Evolutionary conservation across 2,329 filamentous ascomycete species (phyloP).

Genomic region (Arthrinium puccinioides): DNA sequence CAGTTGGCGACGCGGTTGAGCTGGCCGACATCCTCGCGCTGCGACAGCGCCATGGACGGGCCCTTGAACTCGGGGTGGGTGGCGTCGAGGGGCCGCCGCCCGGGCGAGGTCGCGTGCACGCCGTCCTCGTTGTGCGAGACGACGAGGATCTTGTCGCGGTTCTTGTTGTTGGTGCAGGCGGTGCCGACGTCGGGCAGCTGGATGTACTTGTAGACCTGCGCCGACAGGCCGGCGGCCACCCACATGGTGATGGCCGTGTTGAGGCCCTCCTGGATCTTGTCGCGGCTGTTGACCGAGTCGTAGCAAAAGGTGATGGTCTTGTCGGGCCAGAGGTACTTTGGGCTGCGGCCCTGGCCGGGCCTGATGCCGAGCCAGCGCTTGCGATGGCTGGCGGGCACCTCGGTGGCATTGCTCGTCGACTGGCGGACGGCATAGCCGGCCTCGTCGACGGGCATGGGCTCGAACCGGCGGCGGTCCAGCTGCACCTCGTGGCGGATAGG

Average conservation of each 20-base stretch:
- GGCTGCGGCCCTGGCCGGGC: no score
- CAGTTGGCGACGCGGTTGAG: conserved; percentile 10
- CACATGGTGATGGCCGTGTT: no score
- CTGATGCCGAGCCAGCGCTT: conserved; percentile 1
- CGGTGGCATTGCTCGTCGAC: not conserved
- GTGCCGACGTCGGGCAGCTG: not conserved
- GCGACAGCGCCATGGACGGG: not conserved
- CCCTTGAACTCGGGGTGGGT: no score
- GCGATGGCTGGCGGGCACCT: not conserved
- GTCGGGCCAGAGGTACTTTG: not conserved
- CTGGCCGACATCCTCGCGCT: not conserved
- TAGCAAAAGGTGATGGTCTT: not conserved
- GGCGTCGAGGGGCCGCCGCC: not conserved
- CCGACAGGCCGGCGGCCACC: no score
- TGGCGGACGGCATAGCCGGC: not conserved
- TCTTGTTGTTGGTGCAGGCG: not conserved
- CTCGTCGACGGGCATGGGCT: not conserved
- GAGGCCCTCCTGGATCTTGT: no score
- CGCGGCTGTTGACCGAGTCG: no score
- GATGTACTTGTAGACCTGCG: no score
- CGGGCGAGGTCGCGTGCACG: not conserved
- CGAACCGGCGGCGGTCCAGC: not conserved
- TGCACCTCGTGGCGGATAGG: not conserved
- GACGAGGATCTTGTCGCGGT: not conserved
- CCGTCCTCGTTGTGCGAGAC: not conserved